Conservation (phyloP, 2,329 filamentous ascomycete genomes). For the Colletotrichum spinosum region DNA sequence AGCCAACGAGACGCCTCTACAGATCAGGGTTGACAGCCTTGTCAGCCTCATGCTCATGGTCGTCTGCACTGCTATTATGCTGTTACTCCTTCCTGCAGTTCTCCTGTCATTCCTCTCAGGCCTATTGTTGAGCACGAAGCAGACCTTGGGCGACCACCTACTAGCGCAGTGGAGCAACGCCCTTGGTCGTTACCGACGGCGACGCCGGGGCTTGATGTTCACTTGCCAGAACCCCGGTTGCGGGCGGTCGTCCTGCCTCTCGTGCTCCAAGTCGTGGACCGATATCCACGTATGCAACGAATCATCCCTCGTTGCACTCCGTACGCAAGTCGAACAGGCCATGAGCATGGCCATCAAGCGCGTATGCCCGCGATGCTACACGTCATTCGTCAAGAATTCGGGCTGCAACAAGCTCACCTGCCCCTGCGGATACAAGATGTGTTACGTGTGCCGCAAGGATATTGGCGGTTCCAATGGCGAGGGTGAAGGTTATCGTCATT, state of each 20-base stretch:
- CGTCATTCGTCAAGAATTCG: constrained; percentile 90
- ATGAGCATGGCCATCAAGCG: constrained; percentile 95
- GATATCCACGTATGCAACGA: constrained; percentile 94
- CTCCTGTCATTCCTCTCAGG: constrained; percentile 59
- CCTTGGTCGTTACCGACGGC: constrained; percentile 75
- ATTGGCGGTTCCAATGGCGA: constrained; percentile 60
- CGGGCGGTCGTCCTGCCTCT: constrained; percentile 78
- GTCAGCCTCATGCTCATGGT: constrained; percentile 62
- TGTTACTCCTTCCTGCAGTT: constrained; percentile 66
- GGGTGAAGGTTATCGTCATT: constrained; percentile 87
- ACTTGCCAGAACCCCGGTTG: constrained; percentile 79
- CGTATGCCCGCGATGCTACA: constrained; percentile 90
- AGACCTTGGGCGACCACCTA: constrained; percentile 55
- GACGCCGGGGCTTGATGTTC: constrained; percentile 81
- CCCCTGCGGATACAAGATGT: constrained; percentile 97
- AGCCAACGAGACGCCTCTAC: constrained; percentile 64
- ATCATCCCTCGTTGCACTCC: constrained; percentile 81
- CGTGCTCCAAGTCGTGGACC: constrained; percentile 84
- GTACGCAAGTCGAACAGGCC: constrained; percentile 90
- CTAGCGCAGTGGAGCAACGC: constrained; percentile 66
- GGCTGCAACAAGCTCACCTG: constrained; percentile 98
- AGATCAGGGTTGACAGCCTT: constrained; percentile 64
- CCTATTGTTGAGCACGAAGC: constrained; percentile 56
- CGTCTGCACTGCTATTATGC: constrained; percentile 64
- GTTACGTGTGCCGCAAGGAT: constrained; percentile 91